Evolutionary conservation across 2,329 filamentous ascomycete genomes (phyloP).

Genomic region (Apiospora arundinis): DNA sequence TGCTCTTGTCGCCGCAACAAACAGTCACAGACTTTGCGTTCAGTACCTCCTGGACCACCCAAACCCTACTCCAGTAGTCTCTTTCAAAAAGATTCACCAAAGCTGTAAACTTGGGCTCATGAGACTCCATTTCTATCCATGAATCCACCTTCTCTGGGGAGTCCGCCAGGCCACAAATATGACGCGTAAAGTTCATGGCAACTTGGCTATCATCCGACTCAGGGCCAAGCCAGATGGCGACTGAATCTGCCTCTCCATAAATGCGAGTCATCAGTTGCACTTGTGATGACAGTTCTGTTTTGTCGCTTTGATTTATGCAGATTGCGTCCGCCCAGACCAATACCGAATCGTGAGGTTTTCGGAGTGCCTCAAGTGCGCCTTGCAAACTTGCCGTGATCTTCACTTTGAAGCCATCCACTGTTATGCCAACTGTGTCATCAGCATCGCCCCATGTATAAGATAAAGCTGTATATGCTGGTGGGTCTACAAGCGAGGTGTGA

Average conservation of each 20-base stretch:
- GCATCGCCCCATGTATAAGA: neutral
- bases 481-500: neutral
- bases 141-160: neutral
- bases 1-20: neutral
- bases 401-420: too few species aligned
- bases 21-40: neutral
- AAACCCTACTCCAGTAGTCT: neutral
- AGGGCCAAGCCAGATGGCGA: neutral
- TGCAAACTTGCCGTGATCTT: neutral
- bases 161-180: neutral
- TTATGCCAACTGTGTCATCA: neutral
- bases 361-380: neutral
- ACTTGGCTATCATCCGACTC: neutral
- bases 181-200: neutral
- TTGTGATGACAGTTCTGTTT: neutral
- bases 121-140: neutral
- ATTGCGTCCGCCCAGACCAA: neutral
- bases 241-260: neutral
- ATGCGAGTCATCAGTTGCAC: neutral
- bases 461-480: neutral
- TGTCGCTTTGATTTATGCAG: slow-evolving; percentile 9
- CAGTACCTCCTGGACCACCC: neutral
- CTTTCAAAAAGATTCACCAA: neutral
- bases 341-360: accelerated
- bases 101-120: neutral